Evolutionary conservation across 257 asterid species (phyloP).

Genomic region (Anisodus acutangulus): DNA sequence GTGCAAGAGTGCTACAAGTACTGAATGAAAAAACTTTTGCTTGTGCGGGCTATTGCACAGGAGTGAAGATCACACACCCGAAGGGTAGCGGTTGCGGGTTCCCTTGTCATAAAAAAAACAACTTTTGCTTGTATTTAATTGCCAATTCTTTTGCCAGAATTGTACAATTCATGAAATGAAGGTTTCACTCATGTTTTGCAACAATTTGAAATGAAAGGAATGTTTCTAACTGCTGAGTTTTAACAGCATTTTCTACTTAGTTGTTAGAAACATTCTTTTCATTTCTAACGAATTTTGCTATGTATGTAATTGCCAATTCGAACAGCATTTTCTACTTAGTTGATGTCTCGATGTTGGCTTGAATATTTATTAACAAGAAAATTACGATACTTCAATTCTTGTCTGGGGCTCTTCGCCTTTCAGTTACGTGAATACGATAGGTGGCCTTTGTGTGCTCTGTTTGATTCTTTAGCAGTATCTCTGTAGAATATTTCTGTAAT

Average conservation of each 20-base stretch:
- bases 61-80: too few species aligned
- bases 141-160: background rate
- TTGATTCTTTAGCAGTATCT: slow-evolving; percentile 13
- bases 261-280: background rate
- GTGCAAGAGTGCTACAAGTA: background rate
- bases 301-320: too few species aligned
- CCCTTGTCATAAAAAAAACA: too few species aligned
- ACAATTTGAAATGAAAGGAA: background rate
- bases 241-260: background rate
- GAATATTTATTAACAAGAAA: background rate
- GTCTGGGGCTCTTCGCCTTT: background rate
- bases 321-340: background rate
- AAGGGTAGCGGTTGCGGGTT: too few species aligned
- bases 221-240: background rate
- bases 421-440: background rate
- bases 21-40: background rate
- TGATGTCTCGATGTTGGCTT: background rate
- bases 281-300: too few species aligned
- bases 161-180: background rate
- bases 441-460: background rate
- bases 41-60: too few species aligned
- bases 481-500: background rate
- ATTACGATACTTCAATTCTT: background rate
- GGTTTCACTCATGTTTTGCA: background rate
- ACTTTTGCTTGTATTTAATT: background rate